phyloP scores from a whole-genome alignment of 2,329 filamentous ascomycete genomes.

The Pestalotiopsis fici region DNA sequence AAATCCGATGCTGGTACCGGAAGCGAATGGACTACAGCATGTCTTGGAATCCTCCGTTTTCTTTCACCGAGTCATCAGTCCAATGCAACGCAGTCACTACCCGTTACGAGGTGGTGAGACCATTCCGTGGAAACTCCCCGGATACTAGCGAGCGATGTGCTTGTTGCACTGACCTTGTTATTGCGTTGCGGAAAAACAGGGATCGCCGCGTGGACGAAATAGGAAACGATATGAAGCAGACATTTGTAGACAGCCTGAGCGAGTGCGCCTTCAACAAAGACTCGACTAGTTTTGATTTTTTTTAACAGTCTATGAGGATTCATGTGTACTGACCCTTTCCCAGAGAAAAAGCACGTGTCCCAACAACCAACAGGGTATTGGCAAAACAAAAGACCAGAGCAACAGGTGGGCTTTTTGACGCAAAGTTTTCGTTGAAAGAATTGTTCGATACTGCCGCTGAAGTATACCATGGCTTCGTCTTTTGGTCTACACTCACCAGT shows the following conservation, averaged over 20 bases:
- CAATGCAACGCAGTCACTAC: not conserved
- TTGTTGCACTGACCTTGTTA: not conserved
- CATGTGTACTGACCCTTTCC: constrained; percentile 1
- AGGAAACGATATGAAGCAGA: not conserved
- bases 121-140: not conserved
- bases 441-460: constrained; percentile 82
- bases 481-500: constrained; percentile 93
- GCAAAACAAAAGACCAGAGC: constrained; percentile 82
- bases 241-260: constrained; percentile 19
- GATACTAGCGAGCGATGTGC: not conserved
- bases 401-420: constrained; percentile 68
- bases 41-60: not conserved
- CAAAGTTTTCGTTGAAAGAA: constrained; percentile 72
- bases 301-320: not conserved
- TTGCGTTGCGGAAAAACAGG: not conserved
- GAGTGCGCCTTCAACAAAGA: constrained; percentile 20
- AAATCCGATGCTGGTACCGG: not conserved
- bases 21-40: not conserved
- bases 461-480: constrained; percentile 92
- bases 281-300: constrained; percentile 1
- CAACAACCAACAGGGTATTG: constrained; percentile 43
- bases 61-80: not conserved
- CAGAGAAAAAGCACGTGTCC: constrained; percentile 50
- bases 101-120: not conserved
- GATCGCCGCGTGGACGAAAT: not conserved